Percentiles rank a stretch among this genome's conserved stretches.
Evolutionary conservation across 257 asterid species (phyloP).

Genomic region (Fraxinus quadrangulata): DNA sequence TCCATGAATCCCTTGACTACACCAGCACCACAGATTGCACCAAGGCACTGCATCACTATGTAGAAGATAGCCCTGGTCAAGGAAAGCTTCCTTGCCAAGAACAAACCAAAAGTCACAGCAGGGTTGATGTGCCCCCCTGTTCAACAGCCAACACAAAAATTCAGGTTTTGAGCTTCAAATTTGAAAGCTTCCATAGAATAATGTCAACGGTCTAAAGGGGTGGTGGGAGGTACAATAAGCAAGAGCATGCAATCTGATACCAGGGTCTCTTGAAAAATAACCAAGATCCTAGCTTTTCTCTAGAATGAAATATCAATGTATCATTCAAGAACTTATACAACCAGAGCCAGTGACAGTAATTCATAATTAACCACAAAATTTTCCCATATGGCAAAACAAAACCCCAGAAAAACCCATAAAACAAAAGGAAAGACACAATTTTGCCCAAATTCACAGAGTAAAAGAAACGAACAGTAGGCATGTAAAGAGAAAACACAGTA

Average conservation of each 20-base stretch:
- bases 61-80: too few relatives aligned
- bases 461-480: background rate
- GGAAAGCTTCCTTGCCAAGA: too few relatives aligned
- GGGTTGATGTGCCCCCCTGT: constrained; percentile 29
- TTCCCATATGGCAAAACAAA: background rate
- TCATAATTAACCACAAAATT: background rate
- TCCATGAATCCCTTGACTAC: too few relatives aligned
- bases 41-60: too few relatives aligned
- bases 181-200: background rate
- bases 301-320: background rate
- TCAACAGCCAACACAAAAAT: background rate
- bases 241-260: background rate
- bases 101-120: too few relatives aligned
- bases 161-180: background rate
- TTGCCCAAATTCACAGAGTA: background rate
- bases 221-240: background rate
- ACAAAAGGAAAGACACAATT: background rate
- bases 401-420: constrained; percentile 1
- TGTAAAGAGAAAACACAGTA: too few relatives aligned
- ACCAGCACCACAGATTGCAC: too few relatives aligned
- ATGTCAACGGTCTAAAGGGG: background rate
- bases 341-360: background rate
- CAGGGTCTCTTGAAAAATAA: background rate
- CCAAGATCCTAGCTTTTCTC: background rate
- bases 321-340: background rate